Evolutionary conservation across 176 grass and related monocot species (phyloP).

Genomic region (Thalia dealbata): DNA sequence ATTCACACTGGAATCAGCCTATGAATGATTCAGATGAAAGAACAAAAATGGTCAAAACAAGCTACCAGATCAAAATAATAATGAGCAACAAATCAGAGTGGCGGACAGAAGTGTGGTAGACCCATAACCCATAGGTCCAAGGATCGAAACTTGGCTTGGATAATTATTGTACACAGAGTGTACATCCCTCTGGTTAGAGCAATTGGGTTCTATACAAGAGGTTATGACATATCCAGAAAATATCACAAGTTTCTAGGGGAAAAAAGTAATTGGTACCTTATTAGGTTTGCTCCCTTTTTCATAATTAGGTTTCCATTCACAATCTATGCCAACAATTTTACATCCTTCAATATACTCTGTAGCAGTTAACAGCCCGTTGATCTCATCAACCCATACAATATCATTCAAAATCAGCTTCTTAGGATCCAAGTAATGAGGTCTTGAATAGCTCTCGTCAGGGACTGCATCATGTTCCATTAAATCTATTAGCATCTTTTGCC

Average conservation of each 20-base stretch:
- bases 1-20: background rate
- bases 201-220: no score
- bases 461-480: conserved; percentile 26
- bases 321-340: conserved; percentile 87
- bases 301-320: conserved; percentile 91
- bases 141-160: no score
- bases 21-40: background rate
- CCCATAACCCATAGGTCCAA: no score
- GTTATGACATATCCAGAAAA: no score
- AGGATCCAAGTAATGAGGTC: conserved; percentile 58
- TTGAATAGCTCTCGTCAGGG: conserved; percentile 41
- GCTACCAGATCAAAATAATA: no score
- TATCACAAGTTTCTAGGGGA: conserved; percentile 5
- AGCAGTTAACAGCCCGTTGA: conserved; percentile 48
- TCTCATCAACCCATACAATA: conserved; percentile 85
- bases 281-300: conserved; percentile 76
- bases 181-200: no score
- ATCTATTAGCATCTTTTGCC: background rate
- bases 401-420: conserved; percentile 64
- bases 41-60: background rate
- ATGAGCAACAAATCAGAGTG: no score
- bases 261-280: conserved; percentile 45
- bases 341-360: conserved; percentile 66
- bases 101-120: no score
- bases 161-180: no score